These are phyloP conservation scores for Yamadazyma dushanensis DNA, from an alignment of 1,139 yeast species.

Conservation along the genomic window DNA sequence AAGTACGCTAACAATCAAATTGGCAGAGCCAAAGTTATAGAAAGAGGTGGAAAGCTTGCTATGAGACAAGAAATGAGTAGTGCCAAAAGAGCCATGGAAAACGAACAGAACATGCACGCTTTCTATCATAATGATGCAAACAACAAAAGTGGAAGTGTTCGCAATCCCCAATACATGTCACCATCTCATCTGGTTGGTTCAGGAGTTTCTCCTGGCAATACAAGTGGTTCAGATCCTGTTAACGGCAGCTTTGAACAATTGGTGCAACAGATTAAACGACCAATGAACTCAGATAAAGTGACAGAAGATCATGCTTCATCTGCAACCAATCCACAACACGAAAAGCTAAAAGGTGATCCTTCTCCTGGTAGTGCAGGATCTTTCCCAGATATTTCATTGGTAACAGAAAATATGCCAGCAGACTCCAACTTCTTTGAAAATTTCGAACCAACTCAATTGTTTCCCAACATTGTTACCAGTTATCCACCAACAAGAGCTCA, in stretches of 20 bases:
- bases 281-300: slow-evolving; percentile 6
- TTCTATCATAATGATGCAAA: slow-evolving; percentile 17
- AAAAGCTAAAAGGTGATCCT: slow-evolving; percentile 20
- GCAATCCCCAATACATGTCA: slow-evolving; percentile 14
- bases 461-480: slow-evolving; percentile 37
- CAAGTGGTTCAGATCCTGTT: slow-evolving; percentile 16
- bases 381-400: slow-evolving; percentile 49
- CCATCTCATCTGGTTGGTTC: slow-evolving; percentile 21
- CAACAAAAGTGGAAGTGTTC: slow-evolving; percentile 7
- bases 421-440: slow-evolving; percentile 45
- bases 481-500: slow-evolving; percentile 41
- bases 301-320: neutral
- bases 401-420: slow-evolving; percentile 45
- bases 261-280: slow-evolving; percentile 29
- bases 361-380: slow-evolving; percentile 44
- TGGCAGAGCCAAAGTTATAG: slow-evolving; percentile 46
- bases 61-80: slow-evolving; percentile 38
- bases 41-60: slow-evolving; percentile 38
- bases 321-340: slow-evolving; percentile 3
- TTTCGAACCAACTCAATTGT: slow-evolving; percentile 51
- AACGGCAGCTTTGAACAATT: slow-evolving; percentile 30
- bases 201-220: slow-evolving; percentile 33
- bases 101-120: slow-evolving; percentile 21
- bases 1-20: slow-evolving; percentile 48
- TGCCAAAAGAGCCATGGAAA: slow-evolving; percentile 26